phyloP scores from a whole-genome alignment of 805 yeast genomes.

The Kodamaea hsintzibuensis region DNA sequence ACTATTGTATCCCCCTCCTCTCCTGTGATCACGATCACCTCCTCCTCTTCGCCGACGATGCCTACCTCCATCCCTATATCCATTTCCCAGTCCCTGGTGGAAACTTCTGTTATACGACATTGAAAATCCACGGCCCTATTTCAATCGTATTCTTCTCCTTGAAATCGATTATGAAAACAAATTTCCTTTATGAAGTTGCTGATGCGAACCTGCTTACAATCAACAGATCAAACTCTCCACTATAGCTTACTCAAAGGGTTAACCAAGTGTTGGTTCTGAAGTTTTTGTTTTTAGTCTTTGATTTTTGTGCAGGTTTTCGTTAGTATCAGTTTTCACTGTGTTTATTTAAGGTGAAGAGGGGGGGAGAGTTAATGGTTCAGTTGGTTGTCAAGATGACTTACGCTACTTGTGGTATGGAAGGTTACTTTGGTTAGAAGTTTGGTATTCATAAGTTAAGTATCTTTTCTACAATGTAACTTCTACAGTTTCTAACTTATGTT shows the following conservation, averaged over 20 bases:
- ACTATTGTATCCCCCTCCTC: background rate
- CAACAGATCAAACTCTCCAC: background rate
- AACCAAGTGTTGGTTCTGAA: background rate
- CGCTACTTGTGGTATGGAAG: no score
- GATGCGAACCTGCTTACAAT: background rate
- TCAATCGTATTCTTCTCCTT: background rate
- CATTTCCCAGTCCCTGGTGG: background rate
- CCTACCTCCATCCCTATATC: background rate
- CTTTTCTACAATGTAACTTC: no score
- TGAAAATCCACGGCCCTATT: background rate
- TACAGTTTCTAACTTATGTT: no score
- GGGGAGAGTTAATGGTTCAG: no score
- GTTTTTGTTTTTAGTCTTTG: background rate
- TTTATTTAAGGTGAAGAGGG: no score
- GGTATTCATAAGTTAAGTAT: no score
- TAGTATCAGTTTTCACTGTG: no score
- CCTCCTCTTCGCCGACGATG: background rate
- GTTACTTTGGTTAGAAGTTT: no score
- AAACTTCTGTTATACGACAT: slow-evolving; percentile 1
- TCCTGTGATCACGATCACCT: background rate
- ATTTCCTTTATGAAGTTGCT: background rate
- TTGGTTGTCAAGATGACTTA: no score
- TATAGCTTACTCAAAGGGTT: background rate
- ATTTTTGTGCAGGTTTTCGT: slow-evolving; percentile 1
- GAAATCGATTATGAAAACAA: background rate